phyloP scores from a whole-genome alignment of 805 yeast genomes.

The Starmerella floricola region DNA sequence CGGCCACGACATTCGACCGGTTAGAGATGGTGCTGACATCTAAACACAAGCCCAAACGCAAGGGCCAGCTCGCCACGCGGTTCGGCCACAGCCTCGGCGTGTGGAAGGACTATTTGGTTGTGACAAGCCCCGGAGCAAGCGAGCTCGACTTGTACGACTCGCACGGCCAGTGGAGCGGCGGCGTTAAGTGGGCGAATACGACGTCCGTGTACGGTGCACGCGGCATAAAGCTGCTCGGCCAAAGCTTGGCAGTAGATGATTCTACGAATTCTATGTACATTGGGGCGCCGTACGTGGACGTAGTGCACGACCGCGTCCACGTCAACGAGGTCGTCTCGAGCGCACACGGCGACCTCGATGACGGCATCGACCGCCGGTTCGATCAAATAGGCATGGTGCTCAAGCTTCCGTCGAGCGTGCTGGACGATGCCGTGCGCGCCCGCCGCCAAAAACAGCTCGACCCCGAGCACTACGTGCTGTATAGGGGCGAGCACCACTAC shows the following conservation, averaged over 20 bases:
- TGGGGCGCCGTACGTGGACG: slow-evolving; percentile 30
- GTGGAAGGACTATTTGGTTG: slow-evolving; percentile 32
- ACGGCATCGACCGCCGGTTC: slow-evolving; percentile 21
- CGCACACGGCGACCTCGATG: slow-evolving; percentile 28
- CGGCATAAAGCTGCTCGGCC: slow-evolving; percentile 38
- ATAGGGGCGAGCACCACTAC: slow-evolving; percentile 21
- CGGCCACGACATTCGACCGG: neutral
- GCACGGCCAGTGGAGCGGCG: slow-evolving; percentile 20
- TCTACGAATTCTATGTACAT: slow-evolving; percentile 33
- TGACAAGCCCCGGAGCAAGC: slow-evolving; percentile 44
- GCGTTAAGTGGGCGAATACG: slow-evolving; percentile 26
- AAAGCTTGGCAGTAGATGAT: slow-evolving; percentile 27
- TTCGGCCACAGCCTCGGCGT: slow-evolving; percentile 36
- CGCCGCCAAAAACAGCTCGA: neutral
- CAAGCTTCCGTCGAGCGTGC: slow-evolving; percentile 27
- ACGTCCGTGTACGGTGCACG: slow-evolving; percentile 28
- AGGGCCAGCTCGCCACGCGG: slow-evolving; percentile 20
- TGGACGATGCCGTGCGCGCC: slow-evolving; percentile 14
- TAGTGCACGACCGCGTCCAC: neutral
- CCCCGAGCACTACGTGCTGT: neutral
- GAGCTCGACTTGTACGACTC: slow-evolving; percentile 32
- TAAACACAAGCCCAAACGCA: slow-evolving; percentile 1
- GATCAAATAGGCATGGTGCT: slow-evolving; percentile 32
- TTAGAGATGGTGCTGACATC: neutral
- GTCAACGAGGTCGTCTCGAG: neutral